Percentiles rank a stretch among this genome's conserved stretches.
phyloP scores from a whole-genome alignment of 176 grass and related monocot species.

The Olyra latifolia region DNA sequence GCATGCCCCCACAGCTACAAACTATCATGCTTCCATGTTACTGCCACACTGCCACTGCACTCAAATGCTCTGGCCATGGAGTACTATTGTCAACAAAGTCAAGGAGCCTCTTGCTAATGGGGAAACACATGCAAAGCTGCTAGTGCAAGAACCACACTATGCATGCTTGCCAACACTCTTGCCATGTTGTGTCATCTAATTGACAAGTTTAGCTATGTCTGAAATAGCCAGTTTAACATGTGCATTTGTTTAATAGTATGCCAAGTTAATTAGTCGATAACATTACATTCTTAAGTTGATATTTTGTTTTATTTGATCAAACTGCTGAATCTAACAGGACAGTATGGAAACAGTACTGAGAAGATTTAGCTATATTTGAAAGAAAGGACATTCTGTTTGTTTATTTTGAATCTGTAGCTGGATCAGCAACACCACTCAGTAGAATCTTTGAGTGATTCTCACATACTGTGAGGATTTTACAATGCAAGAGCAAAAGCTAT shows the following conservation, averaged over 20 bases:
- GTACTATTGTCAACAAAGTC: conserved; percentile 32
- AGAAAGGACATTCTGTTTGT: not conserved
- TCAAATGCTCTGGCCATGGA: conserved; percentile 32
- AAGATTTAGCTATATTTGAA: not conserved
- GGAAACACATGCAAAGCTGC: conserved; percentile 39
- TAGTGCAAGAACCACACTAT: conserved; percentile 16
- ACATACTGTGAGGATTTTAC: not conserved
- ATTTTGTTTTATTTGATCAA: not conserved
- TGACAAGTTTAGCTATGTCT: not conserved
- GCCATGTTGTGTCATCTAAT: not conserved
- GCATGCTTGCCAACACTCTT: not conserved
- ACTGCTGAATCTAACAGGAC: not conserved
- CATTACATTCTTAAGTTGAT: not conserved
- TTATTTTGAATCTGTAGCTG: not conserved
- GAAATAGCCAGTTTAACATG: not conserved
- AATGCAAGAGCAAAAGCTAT: not conserved
- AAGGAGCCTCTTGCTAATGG: conserved; percentile 27
- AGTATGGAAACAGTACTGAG: not conserved
- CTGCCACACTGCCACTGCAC: conserved; percentile 29
- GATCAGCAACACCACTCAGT: not conserved
- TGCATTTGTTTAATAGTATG: not conserved
- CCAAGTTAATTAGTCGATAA: not conserved
- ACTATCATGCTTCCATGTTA: conserved; percentile 50
- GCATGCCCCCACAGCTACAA: conserved; percentile 21
- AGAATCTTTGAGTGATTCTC: not conserved